Evolutionary conservation across 352 stramenopile species (phyloP), one percentile per base, ranked within the genome.

Genomic region (Phytophthora litchii): DNA sequence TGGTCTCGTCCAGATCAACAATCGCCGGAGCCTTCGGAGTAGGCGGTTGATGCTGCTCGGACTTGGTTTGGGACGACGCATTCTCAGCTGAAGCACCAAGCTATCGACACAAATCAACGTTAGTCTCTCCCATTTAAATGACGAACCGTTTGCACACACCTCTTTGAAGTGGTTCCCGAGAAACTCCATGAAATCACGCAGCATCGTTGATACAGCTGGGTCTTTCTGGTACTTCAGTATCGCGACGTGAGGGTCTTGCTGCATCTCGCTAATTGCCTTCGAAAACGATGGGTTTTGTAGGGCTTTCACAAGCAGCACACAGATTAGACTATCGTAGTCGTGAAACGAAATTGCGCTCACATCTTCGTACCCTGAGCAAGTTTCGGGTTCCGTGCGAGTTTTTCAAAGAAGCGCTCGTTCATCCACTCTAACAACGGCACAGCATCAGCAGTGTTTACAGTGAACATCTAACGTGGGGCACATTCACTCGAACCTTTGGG

Each of bases 101-200:
- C 74, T 89, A 11, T 34, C 29, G 7, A 34, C 43, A 41, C 29
- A 9, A 54, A 35, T 4, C 29, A 38, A 35, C n/a, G 1, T 34
- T 12, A 34, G 29, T 7, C 29, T 11, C 29, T 34, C 29, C 8
- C 25, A 31, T 34, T 3, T 34, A 7, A 13, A 34, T 13, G 29
- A 9, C 4, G 10, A 11, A 3, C 23, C 23, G 23, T 27, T 3
- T 2, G 10, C 1, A 4, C 34, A n/a, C 45, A 89, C 81, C 78
- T 93, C 69, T 63, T 92, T 80, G 36, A 94, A 92, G 54, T 94
- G 82, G 40, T 59, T 67, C 3, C 82, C 82, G 8, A 92, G 42
- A 48, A 92, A 92, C 43, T 73, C 72, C 70, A 91, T 78, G 32
- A 91, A 94, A 48, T 89, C 81, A 19, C 60, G 61, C 42, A 92